Conservation (phyloP, 148 eudicot species). For the Limonium bicolor region DNA sequence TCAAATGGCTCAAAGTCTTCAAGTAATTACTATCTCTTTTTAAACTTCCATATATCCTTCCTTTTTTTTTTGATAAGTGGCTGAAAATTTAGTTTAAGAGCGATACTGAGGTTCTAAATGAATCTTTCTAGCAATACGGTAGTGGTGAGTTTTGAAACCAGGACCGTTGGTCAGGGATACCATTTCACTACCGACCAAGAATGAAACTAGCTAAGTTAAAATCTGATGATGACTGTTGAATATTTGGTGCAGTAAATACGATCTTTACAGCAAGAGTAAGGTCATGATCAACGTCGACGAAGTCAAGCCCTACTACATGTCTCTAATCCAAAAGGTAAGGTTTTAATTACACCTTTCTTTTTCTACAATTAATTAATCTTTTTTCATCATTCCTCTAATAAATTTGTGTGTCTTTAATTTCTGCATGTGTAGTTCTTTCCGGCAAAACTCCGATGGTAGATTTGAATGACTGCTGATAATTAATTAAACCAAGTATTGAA, state of each 20-base stretch:
- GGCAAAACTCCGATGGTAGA: not conserved
- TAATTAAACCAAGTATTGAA: no score
- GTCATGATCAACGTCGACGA: conserved; percentile 14
- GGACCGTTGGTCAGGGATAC: no score
- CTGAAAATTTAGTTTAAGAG: not conserved
- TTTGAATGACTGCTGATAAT: no score
- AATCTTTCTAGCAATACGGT: no score
- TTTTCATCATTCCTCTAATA: not conserved
- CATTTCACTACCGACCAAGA: no score
- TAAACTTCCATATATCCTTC: not conserved
- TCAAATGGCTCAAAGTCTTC: conserved; percentile 1
- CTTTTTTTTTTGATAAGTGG: not conserved
- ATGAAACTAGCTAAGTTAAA: no score
- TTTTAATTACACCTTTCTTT: not conserved
- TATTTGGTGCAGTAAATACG: conserved; percentile 14
- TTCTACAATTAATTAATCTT: not conserved
- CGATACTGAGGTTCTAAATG: no score
- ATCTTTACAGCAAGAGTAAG: conserved; percentile 39
- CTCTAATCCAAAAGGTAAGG: conserved; percentile 32
- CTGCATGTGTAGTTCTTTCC: not conserved
- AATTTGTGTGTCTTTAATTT: not conserved
- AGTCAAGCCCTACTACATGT: conserved; percentile 37
- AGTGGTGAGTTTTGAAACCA: no score
- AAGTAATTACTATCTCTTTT: not conserved
- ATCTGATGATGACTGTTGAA: not conserved